A percentile compares a stretch with the other conserved stretches of the same genome.
Conservation (phyloP, 1,139 yeast genomes). For the Komagataea norvegica region DNA sequence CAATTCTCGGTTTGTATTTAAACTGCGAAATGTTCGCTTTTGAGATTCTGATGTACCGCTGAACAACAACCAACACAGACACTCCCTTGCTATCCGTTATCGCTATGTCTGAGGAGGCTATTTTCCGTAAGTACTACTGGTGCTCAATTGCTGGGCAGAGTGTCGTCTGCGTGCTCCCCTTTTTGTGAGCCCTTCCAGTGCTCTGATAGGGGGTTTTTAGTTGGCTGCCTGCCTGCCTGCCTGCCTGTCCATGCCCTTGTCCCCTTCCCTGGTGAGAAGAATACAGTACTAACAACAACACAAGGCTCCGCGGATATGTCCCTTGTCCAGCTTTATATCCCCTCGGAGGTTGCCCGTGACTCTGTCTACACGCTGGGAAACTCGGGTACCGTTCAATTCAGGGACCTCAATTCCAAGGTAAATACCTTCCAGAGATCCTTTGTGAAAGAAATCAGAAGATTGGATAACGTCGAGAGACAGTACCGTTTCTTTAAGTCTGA, state of each 20-base stretch:
- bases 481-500: conserved; percentile 39
- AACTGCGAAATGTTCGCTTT: not conserved
- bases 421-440: conserved; percentile 85
- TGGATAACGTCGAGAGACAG: conserved; percentile 63
- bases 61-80: conserved; percentile 1
- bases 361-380: conserved; percentile 79
- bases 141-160: no score
- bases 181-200: conserved; percentile 15
- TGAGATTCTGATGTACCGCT: not conserved
- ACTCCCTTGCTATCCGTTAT: not conserved
- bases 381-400: conserved; percentile 79
- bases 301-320: conserved; percentile 89
- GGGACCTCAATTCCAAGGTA: conserved; percentile 77
- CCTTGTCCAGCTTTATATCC: conserved; percentile 83
- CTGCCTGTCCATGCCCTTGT: no score
- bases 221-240: no score
- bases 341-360: conserved; percentile 87
- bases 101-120: conserved; percentile 49
- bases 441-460: conserved; percentile 70
- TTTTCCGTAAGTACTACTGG: conserved; percentile 29
- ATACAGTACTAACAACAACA: not conserved
- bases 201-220: no score
- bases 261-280: not conserved
- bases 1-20: no score
- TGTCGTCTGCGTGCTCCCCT: no score